phyloP scores from a whole-genome alignment of 306 rosid genomes.

The Glycine tomentella region DNA sequence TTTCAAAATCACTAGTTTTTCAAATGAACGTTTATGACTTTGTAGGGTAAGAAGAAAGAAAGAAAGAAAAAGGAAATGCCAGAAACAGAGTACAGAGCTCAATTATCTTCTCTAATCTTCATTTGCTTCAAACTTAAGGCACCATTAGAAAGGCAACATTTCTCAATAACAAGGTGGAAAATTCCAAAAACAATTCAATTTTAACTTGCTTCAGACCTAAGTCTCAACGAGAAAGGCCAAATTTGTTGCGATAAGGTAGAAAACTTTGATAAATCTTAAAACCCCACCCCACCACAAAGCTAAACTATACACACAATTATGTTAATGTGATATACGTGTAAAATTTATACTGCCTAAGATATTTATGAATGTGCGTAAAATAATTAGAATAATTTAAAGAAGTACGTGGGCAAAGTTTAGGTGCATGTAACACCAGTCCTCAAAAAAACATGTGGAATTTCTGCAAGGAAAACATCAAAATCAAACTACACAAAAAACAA shows the following conservation, averaged over 20 bases:
- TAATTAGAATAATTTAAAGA: constrained; percentile 1
- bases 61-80: neutral
- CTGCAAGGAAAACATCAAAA: constrained; percentile 9
- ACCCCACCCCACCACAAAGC: neutral
- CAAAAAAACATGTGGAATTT: constrained; percentile 21
- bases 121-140: constrained; percentile 37
- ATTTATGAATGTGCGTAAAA: neutral
- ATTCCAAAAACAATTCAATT: neutral
- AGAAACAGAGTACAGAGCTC: constrained; percentile 9
- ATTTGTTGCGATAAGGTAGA: constrained; percentile 8
- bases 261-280: neutral
- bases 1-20: constrained; percentile 41
- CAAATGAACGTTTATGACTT: constrained; percentile 36
- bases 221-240: no score
- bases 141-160: constrained; percentile 14
- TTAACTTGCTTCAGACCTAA: no score
- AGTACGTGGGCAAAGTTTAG: constrained; percentile 16
- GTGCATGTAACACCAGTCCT: constrained; percentile 23
- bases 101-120: constrained; percentile 5
- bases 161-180: constrained; percentile 39
- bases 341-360: neutral
- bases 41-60: neutral
- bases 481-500: neutral
- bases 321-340: constrained; percentile 23
- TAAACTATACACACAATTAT: neutral